Evolutionary conservation across 352 stramenopile species (phyloP).

Genomic region (Phytophthora syringae): DNA sequence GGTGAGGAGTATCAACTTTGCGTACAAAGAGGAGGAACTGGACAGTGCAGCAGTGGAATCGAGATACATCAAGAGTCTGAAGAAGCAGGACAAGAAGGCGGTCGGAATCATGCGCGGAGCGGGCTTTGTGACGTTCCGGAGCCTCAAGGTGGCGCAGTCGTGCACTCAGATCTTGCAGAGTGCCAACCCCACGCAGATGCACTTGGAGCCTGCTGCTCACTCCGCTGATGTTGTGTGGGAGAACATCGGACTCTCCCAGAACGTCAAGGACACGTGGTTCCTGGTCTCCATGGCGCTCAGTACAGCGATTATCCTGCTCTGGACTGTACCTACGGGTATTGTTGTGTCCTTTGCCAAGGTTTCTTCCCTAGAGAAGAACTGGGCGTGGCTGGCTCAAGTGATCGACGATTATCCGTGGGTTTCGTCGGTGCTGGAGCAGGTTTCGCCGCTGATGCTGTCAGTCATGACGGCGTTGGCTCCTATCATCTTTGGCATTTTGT

Average conservation of each 20-base stretch:
- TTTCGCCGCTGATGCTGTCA: conserved; percentile 80
- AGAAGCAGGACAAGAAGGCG: conserved; percentile 45
- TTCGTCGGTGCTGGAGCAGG: conserved; percentile 72
- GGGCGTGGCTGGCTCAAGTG: conserved; percentile 49
- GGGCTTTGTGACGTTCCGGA: conserved; percentile 87
- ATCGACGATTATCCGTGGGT: conserved; percentile 71
- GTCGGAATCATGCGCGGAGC: conserved; percentile 73
- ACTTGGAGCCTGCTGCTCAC: conserved; percentile 66
- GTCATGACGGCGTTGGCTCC: conserved; percentile 82
- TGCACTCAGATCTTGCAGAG: conserved; percentile 84
- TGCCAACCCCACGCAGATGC: conserved; percentile 72
- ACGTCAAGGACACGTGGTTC: conserved; percentile 72
- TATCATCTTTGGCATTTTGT: conserved; percentile 86
- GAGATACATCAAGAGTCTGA: conserved; percentile 63
- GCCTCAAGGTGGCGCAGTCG: conserved; percentile 70
- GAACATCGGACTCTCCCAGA: conserved; percentile 83
- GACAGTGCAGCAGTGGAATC: conserved; percentile 47
- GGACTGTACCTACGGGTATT: conserved; percentile 81
- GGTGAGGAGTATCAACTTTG: conserved; percentile 34
- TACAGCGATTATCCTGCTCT: conserved; percentile 81
- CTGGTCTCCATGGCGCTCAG: conserved; percentile 69
- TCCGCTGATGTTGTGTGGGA: conserved; percentile 80
- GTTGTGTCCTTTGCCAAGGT: conserved; percentile 82
- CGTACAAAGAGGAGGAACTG: conserved; percentile 44
- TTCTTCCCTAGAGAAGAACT: conserved; percentile 56